Evolutionary conservation across 768 basidiomycete species (phyloP), one percentile per base, ranked within the genome.

Genomic region (Fomitopsis pulvina): DNA sequence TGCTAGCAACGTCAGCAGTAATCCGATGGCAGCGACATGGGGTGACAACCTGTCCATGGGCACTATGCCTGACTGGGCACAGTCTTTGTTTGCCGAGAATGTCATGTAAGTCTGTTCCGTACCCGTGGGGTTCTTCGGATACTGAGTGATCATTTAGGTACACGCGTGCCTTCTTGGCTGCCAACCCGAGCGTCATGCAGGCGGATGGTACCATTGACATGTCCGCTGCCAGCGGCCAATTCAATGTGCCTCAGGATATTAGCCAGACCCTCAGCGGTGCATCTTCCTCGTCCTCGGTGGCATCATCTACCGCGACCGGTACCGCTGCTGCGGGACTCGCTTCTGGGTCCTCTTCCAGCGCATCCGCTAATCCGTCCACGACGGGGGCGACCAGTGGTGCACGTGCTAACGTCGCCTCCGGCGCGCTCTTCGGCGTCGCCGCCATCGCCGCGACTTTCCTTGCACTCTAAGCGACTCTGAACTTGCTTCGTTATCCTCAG

Each of bases 41-140:
- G 86, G 85, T 51, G 63, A 64, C 48, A 78, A 68, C 73, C 76
- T 85, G 32, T 79, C 87, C 65, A 67, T 87, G 59, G 61, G 67
- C 30, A 37, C 52, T 39, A 66, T 88, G 57, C 81, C 82, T 41
- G 61, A 60, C 0, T 83, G 79, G 81, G 65, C 81, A 4, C 73
- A 79, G 50, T 53, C 62, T 12, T 60, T 57, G 43, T 59, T 75
- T 41, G 77, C 75, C 34, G 74, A 83, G 71, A 86, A 85, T 67
- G 75, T 85, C 53, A 69, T 71, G 63, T 66, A 56, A 43, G 29
- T 52, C 25, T 48, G 12, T 45, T 18, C 22, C 47, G 11, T 45
- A 16, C 25, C 22, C 21, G 14, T 37, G 21, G 28, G 26, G 40
- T 38, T 18, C 20, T n/a, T n/a, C n/a, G n/a, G n/a, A n/a, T 16